phyloP scores from a whole-genome alignment of 108 stramenopile genomes.

The Pseudonitzschia delicatissima region DNA sequence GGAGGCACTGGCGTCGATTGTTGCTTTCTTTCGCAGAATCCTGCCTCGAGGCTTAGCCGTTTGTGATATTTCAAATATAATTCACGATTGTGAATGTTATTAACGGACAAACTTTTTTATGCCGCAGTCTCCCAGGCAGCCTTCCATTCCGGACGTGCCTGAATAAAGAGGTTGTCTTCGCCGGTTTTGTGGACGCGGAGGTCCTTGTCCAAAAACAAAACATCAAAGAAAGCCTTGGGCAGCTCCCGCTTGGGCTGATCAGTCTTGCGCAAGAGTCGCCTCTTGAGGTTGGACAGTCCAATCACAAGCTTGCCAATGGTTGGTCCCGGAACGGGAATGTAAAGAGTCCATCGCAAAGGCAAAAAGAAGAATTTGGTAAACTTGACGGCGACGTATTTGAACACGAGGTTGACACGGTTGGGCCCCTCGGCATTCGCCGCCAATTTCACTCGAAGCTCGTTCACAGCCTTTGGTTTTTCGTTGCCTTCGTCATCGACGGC shows the following conservation, averaged over 20 bases:
- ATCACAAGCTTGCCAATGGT: conserved; percentile 24
- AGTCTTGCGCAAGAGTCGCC: conserved; percentile 15
- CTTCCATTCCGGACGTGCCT: conserved; percentile 29
- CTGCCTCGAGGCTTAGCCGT: neutral
- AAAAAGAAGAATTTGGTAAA: conserved; percentile 39
- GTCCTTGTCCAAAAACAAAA: conserved; percentile 44
- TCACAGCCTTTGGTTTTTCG: conserved; percentile 9
- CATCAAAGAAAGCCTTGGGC: conserved; percentile 43
- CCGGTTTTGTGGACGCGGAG: conserved; percentile 45
- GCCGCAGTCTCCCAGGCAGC: conserved; percentile 14
- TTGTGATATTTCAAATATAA: no score
- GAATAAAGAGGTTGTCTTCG: conserved; percentile 47
- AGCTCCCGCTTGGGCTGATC: conserved; percentile 8
- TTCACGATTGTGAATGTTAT: neutral
- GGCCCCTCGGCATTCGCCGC: conserved; percentile 22
- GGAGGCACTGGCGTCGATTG: neutral
- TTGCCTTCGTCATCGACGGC: conserved; percentile 11
- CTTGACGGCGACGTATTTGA: conserved; percentile 47
- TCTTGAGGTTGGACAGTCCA: conserved; percentile 9
- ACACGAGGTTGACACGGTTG: conserved; percentile 44
- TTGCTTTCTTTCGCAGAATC: neutral
- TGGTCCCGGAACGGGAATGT: conserved; percentile 40
- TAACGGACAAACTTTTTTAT: neutral
- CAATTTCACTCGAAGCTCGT: conserved; percentile 33
- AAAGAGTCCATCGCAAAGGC: conserved; percentile 21